Evolutionary conservation across 768 basidiomycete genomes (phyloP).

Genomic region (Ephemerocybe angulata): DNA sequence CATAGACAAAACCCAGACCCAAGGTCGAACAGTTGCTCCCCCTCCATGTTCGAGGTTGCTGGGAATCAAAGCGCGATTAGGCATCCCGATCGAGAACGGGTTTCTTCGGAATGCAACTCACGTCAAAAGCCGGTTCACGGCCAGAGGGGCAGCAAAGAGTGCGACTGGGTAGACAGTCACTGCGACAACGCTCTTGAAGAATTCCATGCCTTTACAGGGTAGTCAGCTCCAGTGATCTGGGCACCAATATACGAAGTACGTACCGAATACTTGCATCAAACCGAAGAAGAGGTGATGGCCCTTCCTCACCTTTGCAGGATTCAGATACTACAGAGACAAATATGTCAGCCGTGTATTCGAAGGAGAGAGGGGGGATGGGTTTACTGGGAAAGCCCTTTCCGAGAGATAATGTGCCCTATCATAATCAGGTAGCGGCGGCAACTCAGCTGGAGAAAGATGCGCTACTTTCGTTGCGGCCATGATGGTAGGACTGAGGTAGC

Average conservation of each 20-base stretch:
- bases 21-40: slow-evolving; percentile 8
- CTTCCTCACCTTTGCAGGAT: slow-evolving; percentile 37
- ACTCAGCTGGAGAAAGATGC: slow-evolving; percentile 47
- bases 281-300: slow-evolving; percentile 45
- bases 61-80: neutral
- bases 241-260: slow-evolving; percentile 3
- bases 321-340: slow-evolving; percentile 30
- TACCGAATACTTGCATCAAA: slow-evolving; percentile 36
- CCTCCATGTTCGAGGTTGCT: slow-evolving; percentile 23
- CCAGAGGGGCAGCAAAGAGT: slow-evolving; percentile 36
- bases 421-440: slow-evolving; percentile 64
- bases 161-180: slow-evolving; percentile 23
- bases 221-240: neutral
- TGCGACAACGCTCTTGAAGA: slow-evolving; percentile 21
- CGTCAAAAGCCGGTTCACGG: slow-evolving; percentile 39
- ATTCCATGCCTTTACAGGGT: slow-evolving; percentile 28
- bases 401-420: slow-evolving; percentile 36
- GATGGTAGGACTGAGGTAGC: slow-evolving; percentile 54
- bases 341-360: neutral
- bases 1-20: slow-evolving; percentile 14
- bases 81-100: neutral
- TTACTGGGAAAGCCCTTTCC: slow-evolving; percentile 24
- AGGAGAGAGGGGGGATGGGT: too few relatives aligned
- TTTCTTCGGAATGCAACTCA: slow-evolving; percentile 14
- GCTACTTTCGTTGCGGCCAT: slow-evolving; percentile 41